Evolutionary conservation across 1,284 basidiomycete species (phyloP), one percentile per base, ranked within the genome.

Genomic region (Trametes sp.): DNA sequence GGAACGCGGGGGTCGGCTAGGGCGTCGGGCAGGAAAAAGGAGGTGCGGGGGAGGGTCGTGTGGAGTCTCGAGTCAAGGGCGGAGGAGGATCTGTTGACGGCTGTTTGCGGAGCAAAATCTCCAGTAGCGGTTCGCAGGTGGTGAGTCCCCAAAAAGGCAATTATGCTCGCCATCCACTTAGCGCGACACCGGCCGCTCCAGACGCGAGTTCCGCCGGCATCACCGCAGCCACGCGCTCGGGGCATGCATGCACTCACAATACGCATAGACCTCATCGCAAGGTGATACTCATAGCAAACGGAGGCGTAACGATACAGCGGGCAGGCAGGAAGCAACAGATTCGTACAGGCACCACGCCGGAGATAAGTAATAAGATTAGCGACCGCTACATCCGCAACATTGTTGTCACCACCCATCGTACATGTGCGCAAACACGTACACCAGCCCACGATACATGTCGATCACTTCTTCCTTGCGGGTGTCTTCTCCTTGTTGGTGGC

Each of bases 71-170:
- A 69, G 70, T 69, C 69, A 69, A 61, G 59, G 29, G 33, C 53
- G 58, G 28, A 35, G 33, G 28, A 54, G 62, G 58, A 66, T 61
- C 54, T 69, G 69, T 72, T 72, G 71, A 71, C 67, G 62, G 50
- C 49, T 72, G 66, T 72, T 72, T 72, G 71, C 71, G 68, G 69
- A 64, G 68, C 61, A 68, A 70, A 72, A 66, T 68, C 62, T 67
- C 61, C 56, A 59, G 38, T 59, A 58, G 59, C 52, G 33, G 26
- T 54, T 63, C 57, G 62, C 61, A 57, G 65, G 66, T 67, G 69
- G 69, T 71, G 68, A 71, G 68, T 69, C 59, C 68, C 66, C 51
- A 35, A 66, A 63, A 60, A 61, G 69, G 69, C 59, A 71, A 59
- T 19, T 36, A 31, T 31, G n/a, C n/a, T n/a, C 36, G 19, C 28